phyloP scores from a whole-genome alignment of 140 eudicot species.

The Ambrosia hybrid region DNA sequence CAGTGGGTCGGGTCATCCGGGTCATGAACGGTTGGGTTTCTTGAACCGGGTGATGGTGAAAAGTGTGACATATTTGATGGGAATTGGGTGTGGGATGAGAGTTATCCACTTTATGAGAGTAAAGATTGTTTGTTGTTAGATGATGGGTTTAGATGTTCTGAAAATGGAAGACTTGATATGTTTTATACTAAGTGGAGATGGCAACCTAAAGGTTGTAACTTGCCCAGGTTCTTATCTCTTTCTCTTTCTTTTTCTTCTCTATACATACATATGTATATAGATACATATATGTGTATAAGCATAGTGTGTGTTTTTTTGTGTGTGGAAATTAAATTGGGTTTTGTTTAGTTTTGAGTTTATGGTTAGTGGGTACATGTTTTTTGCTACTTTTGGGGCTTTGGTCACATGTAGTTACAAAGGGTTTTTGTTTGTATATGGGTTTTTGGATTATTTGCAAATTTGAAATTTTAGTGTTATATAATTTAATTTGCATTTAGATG shows the following conservation, averaged over 20 bases:
- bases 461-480: not conserved
- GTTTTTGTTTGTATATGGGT: slow-evolving; percentile 9
- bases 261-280: no score
- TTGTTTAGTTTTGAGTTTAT: not conserved
- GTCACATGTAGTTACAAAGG: not conserved
- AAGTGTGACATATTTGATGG: slow-evolving; percentile 78
- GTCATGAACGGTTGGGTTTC: slow-evolving; percentile 43
- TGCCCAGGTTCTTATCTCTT: slow-evolving; percentile 61
- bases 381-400: slow-evolving; percentile 16
- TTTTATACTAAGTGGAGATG: slow-evolving; percentile 90
- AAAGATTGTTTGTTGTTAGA: slow-evolving; percentile 75
- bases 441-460: not conserved
- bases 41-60: slow-evolving; percentile 46
- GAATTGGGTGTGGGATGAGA: slow-evolving; percentile 91
- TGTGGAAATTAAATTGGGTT: not conserved
- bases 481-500: not conserved
- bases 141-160: slow-evolving; percentile 82
- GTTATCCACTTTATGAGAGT: slow-evolving; percentile 78
- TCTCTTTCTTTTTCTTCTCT: not conserved
- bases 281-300: not conserved
- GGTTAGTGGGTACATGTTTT: slow-evolving; percentile 10
- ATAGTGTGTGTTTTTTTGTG: not conserved
- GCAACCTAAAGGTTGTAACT: slow-evolving; percentile 85
- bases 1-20: slow-evolving; percentile 25
- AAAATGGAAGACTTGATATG: slow-evolving; percentile 70